Percentiles rank a stretch among this genome's conserved stretches.
Evolutionary conservation across 108 stramenopile species (phyloP).

Genomic region (Fragilaria crotonensis): DNA sequence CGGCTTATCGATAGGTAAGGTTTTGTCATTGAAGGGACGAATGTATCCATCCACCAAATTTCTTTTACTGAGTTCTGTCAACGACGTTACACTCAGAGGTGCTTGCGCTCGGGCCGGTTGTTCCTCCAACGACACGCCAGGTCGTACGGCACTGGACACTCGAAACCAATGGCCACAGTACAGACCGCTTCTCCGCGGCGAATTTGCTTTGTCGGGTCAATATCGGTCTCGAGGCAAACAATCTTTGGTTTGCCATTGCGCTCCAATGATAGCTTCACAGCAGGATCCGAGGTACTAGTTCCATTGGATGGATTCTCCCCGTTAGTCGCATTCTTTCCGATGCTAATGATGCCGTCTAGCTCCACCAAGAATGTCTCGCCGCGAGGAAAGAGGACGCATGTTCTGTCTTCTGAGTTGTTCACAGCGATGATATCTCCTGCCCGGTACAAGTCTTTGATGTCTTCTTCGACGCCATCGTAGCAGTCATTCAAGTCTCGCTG

Average conservation of each 20-base stretch:
- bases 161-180: conserved; percentile 76
- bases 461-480: conserved; percentile 68
- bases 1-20: conserved; percentile 56
- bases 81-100: conserved; percentile 56
- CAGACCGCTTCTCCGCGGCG: conserved; percentile 77
- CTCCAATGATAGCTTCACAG: background rate
- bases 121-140: conserved; percentile 46
- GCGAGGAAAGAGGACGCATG: conserved; percentile 67
- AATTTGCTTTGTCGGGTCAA: conserved; percentile 62
- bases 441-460: conserved; percentile 51
- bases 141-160: conserved; percentile 58
- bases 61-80: conserved; percentile 57
- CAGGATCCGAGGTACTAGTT: background rate
- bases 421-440: conserved; percentile 74
- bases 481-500: conserved; percentile 58
- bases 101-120: conserved; percentile 74
- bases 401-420: conserved; percentile 64
- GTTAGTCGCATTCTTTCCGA: conserved; percentile 5
- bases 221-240: conserved; percentile 45
- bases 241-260: background rate
- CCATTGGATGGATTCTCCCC: background rate
- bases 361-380: conserved; percentile 79
- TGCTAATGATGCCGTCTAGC: conserved; percentile 62
- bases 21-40: conserved; percentile 41
- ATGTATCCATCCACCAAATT: conserved; percentile 78